Percentiles rank a stretch among this genome's conserved stretches.
These are phyloP conservation scores for Hypomyces rosellus DNA, from an alignment of 2,329 filamentous ascomycete species.

Conservation along the genomic window DNA sequence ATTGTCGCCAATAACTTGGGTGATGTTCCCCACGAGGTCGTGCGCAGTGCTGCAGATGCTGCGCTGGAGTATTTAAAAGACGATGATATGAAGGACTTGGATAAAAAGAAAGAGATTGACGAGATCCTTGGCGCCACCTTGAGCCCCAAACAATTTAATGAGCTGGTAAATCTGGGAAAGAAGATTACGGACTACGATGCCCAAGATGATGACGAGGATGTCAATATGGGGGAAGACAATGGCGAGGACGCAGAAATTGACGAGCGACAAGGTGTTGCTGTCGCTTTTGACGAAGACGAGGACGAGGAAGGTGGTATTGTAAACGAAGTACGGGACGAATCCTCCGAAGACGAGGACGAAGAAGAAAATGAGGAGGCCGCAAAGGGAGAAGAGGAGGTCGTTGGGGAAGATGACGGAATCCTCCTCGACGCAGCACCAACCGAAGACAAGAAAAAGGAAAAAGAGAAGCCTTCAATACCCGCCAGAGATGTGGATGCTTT, in stretches of 20 bases:
- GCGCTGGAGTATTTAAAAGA: conserved; percentile 90
- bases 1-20: conserved; percentile 83
- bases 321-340: conserved; percentile 82
- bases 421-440: conserved; percentile 65
- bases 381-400: conserved; percentile 45
- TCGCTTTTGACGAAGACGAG: conserved; percentile 92
- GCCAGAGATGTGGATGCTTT: conserved; percentile 94
- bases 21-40: conserved; percentile 86
- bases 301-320: conserved; percentile 73
- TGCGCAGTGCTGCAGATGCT: conserved; percentile 88
- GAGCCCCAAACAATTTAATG: conserved; percentile 89
- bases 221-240: conserved; percentile 60
- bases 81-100: conserved; percentile 90
- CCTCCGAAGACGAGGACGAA: conserved; percentile 72
- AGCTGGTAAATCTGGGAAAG: conserved; percentile 91
- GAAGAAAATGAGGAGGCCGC: conserved; percentile 55
- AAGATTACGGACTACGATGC: conserved; percentile 98
- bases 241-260: conserved; percentile 73
- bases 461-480: conserved; percentile 59
- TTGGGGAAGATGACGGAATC: conserved; percentile 72
- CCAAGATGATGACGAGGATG: conserved; percentile 89
- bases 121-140: conserved; percentile 81
- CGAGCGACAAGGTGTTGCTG: conserved; percentile 91
- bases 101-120: conserved; percentile 97
- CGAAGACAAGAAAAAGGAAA: conserved; percentile 39